phyloP scores from a whole-genome alignment of 805 yeast genomes.

The Wickerhamia fluorescens region DNA sequence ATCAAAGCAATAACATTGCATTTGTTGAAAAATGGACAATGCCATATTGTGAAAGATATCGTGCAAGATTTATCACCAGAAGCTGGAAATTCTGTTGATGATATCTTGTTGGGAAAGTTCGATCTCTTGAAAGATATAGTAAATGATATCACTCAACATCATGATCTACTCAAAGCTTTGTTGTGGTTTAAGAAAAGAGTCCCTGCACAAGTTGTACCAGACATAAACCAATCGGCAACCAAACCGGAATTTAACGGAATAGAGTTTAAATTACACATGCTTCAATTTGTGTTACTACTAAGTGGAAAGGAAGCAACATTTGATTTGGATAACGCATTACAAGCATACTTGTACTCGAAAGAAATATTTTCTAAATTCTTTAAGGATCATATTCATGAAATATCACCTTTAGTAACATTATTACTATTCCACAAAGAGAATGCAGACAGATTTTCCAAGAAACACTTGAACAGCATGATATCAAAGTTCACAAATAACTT shows the following conservation, averaged over 20 bases:
- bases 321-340: slow-evolving; percentile 17
- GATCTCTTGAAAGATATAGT: slow-evolving; percentile 25
- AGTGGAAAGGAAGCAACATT: slow-evolving; percentile 11
- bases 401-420: slow-evolving; percentile 29
- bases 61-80: slow-evolving; percentile 14
- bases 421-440: slow-evolving; percentile 10
- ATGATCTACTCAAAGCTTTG: slow-evolving; percentile 25
- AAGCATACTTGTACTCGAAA: slow-evolving; percentile 32
- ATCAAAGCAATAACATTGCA: slow-evolving; percentile 33
- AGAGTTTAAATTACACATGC: slow-evolving; percentile 36
- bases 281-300: slow-evolving; percentile 28
- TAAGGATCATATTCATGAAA: slow-evolving; percentile 23
- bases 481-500: slow-evolving; percentile 17
- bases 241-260: slow-evolving; percentile 12
- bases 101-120: slow-evolving; percentile 19
- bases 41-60: slow-evolving; percentile 26
- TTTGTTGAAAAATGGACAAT: slow-evolving; percentile 33
- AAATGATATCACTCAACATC: slow-evolving; percentile 23
- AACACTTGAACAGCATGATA: slow-evolving; percentile 12
- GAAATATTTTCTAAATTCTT: slow-evolving; percentile 28
- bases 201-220: too few species aligned
- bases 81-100: slow-evolving; percentile 14
- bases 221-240: slow-evolving; percentile 1
- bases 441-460: slow-evolving; percentile 11
- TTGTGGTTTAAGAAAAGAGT: slow-evolving; percentile 25